These are phyloP conservation scores for Serendipita sp. DNA, from an alignment of 768 basidiomycete genomes.

Conservation along the genomic window DNA sequence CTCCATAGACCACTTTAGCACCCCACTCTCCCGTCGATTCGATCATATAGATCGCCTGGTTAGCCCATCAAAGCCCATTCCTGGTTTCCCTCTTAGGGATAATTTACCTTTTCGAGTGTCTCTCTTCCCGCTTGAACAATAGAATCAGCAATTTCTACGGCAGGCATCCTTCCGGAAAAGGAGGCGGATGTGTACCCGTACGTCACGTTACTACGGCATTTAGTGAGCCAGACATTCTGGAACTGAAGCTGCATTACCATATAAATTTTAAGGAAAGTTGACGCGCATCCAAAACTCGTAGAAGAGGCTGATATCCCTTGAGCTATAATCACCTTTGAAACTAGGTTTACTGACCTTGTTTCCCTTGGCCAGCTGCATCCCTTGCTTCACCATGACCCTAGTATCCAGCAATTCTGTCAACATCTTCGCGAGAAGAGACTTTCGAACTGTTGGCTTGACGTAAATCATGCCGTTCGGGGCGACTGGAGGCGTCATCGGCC, in stretches of 20 bases:
- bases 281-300: constrained; percentile 68
- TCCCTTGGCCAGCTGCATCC: constrained; percentile 64
- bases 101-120: constrained; percentile 74
- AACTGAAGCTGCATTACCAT: constrained; percentile 9
- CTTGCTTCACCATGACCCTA: constrained; percentile 94
- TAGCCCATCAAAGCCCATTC: background rate
- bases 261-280: constrained; percentile 91
- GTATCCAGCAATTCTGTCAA: constrained; percentile 83
- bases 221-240: background rate
- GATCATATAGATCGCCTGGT: constrained; percentile 67
- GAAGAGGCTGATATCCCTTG: constrained; percentile 38
- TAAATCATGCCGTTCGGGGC: constrained; percentile 94
- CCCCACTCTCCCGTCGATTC: constrained; percentile 71
- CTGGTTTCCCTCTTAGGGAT: background rate
- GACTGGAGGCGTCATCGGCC: constrained; percentile 30
- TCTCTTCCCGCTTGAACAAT: constrained; percentile 95
- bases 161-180: constrained; percentile 94
- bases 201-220: constrained; percentile 51
- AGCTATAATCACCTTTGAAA: background rate
- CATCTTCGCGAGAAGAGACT: constrained; percentile 81
- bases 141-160: constrained; percentile 93
- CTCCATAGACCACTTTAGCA: constrained; percentile 87
- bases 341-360: constrained; percentile 45
- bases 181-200: constrained; percentile 94
- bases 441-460: constrained; percentile 68